Evolutionary conservation across 768 basidiomycete genomes (phyloP), one percentile per base, ranked within the genome.

Genomic region (Lactifluus rugatus): DNA sequence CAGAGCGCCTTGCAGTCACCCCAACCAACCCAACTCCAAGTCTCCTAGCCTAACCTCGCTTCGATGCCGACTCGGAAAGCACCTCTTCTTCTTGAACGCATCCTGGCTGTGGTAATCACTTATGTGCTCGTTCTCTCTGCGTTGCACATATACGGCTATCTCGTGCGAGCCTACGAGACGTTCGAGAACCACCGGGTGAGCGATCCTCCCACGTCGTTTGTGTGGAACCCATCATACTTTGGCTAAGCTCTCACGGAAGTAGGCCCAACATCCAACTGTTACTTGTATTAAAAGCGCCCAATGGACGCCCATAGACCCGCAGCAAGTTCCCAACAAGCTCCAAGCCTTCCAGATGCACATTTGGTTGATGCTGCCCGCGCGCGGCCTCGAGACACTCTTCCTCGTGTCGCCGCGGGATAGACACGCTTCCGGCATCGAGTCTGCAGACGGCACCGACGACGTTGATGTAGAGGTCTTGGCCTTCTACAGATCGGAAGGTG

Each of bases 111-210:
- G 19, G 10, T n/a, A 2, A 45, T 54, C 34, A 25, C 19, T 7
- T 21, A 13, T 13, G 14, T 26, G 6, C 21, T 54, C 26, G 3
- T 45, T 37, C 5, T 45, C n/a, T 7, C 17, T n/a, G 53, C 32
- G 28, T 42, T 50, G 25, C 28, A 23, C 42, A n/a, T 54, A 44
- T 54, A 45, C 13, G 9, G 0, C 5, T 50, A 28, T 41, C 41
- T 54, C 2, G 58, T 59, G 19, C 10, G 7, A 1, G 11, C 32
- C 26, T 60, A 26, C 26, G 49, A 47, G 42, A 37, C 32, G 19
- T 60, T 19, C 26, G 49, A 47, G 42, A 37, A 13, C 2, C 31
- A 16, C 21, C 47, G 49, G 49, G 57, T 58, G n/a, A 52, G 57
- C 32, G 47, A 2, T 39, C 2, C 6, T 52, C 25, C n/a, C 8